A percentile compares a stretch with the other conserved stretches of the same genome.
Evolutionary conservation across 2,329 filamentous ascomycete species (phyloP).

Genomic region (Nemania serpens): DNA sequence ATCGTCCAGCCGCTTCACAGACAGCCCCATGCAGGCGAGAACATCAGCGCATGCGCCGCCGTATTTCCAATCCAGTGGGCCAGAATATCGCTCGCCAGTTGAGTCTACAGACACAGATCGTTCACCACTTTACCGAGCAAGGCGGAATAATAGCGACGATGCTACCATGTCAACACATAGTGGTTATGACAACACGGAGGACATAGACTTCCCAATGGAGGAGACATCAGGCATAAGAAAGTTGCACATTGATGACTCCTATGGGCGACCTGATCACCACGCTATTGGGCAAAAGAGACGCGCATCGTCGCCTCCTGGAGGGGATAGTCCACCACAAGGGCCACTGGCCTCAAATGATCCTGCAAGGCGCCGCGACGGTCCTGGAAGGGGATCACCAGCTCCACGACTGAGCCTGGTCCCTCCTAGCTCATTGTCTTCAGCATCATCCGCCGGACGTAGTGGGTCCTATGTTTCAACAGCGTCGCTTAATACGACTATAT

Average conservation of each 20-base stretch:
- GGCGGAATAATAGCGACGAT: constrained; percentile 59
- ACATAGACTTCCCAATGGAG: constrained; percentile 52
- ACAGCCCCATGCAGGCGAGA: constrained; percentile 54
- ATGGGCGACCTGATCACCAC: constrained; percentile 44
- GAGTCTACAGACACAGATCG: constrained; percentile 53
- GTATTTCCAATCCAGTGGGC: constrained; percentile 45
- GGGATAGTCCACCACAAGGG: constrained; percentile 49
- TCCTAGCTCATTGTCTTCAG: constrained; percentile 50
- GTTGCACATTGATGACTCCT: constrained; percentile 54
- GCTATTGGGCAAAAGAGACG: constrained; percentile 58
- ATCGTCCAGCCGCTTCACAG: constrained; percentile 49
- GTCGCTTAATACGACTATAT: constrained; percentile 51
- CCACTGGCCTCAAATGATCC: constrained; percentile 49
- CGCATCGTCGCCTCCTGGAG: constrained; percentile 58
- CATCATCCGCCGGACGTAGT: constrained; percentile 51
- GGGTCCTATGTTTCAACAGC: constrained; percentile 55
- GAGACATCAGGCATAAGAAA: constrained; percentile 47
- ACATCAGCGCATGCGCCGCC: constrained; percentile 52
- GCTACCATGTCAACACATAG: constrained; percentile 50
- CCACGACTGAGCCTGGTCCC: constrained; percentile 54
- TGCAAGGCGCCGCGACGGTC: constrained; percentile 54
- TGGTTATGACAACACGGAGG: constrained; percentile 56
- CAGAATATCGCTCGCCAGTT: constrained; percentile 51
- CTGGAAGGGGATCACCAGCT: constrained; percentile 57
- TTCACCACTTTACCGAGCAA: constrained; percentile 51